Conservation (phyloP, 1,139 yeast genomes). For the Meyerozyma sp. region DNA sequence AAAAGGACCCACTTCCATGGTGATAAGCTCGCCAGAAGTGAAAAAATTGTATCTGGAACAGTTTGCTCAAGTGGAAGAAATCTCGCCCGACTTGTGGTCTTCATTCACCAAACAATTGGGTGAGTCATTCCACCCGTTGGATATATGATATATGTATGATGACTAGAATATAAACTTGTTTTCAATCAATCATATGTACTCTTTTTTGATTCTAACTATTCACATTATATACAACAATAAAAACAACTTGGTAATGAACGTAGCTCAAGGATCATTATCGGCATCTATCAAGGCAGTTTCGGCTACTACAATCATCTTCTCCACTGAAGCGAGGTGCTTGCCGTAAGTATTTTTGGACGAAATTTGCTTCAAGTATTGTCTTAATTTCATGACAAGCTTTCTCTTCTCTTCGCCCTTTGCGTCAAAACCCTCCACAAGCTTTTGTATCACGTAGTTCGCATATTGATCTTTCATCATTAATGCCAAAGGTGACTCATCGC, state of each 20-base stretch:
- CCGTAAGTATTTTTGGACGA: slow-evolving; percentile 57
- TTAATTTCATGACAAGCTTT: slow-evolving; percentile 54
- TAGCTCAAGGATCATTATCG: slow-evolving; percentile 12
- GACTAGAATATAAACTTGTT: background rate
- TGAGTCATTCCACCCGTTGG: background rate
- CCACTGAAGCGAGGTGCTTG: slow-evolving; percentile 84
- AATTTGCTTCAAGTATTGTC: slow-evolving; percentile 57
- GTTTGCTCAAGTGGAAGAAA: background rate
- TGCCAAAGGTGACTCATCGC: slow-evolving; percentile 57
- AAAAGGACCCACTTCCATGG: background rate
- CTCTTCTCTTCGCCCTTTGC: slow-evolving; percentile 65
- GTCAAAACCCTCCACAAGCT: slow-evolving; percentile 71
- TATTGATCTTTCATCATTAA: slow-evolving; percentile 96
- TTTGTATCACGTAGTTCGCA: slow-evolving; percentile 95
- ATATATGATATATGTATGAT: background rate
- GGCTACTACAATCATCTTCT: slow-evolving; percentile 61
- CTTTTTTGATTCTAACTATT: background rate
- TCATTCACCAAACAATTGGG: background rate
- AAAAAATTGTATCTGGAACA: background rate
- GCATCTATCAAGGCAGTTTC: slow-evolving; percentile 45
- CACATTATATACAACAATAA: background rate
- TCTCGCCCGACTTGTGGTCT: background rate
- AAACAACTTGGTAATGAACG: background rate
- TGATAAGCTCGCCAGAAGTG: background rate
- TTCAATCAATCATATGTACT: background rate